A percentile compares a stretch with the other conserved stretches of the same genome.
Evolutionary conservation across 1,284 basidiomycete species (phyloP).

Genomic region (Sanghuangporus baumii): DNA sequence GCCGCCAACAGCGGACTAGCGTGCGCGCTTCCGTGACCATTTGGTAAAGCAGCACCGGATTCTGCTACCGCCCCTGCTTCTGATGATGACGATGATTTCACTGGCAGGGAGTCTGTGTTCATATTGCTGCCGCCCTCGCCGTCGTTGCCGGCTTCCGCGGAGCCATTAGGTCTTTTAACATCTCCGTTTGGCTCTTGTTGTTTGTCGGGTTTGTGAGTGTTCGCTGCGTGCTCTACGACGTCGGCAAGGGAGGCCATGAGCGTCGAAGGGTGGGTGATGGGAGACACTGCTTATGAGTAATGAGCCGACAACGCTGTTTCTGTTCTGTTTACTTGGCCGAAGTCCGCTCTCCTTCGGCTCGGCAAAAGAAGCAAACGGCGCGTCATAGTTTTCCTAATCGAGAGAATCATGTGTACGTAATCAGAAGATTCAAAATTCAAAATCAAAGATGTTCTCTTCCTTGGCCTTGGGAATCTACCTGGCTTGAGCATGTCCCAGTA

Average conservation of each 20-base stretch:
- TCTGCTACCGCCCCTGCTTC: not conserved
- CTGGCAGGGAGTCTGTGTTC: not conserved
- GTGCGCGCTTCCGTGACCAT: not conserved
- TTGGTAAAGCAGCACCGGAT: not conserved
- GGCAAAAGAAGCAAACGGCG: too few relatives aligned
- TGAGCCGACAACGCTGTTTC: not conserved
- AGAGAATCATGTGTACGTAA: not conserved
- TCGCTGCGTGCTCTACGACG: conserved; percentile 6
- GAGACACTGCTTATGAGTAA: not conserved
- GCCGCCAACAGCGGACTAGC: not conserved
- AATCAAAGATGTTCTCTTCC: not conserved
- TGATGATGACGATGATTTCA: not conserved
- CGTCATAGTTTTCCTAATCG: not conserved
- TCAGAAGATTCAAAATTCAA: not conserved
- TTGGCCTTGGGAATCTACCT: not conserved
- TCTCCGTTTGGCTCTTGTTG: not conserved
- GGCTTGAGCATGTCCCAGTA: conserved; percentile 1
- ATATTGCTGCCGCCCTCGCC: not conserved
- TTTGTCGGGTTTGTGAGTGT: not conserved
- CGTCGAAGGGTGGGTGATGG: not conserved
- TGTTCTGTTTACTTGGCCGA: not conserved
- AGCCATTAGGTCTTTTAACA: not conserved
- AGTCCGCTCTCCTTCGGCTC: not conserved
- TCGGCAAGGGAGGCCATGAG: not conserved
- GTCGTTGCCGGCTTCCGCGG: not conserved